phyloP scores from a whole-genome alignment of 1,284 basidiomycete species.

The Xerocomus minutiporus region DNA sequence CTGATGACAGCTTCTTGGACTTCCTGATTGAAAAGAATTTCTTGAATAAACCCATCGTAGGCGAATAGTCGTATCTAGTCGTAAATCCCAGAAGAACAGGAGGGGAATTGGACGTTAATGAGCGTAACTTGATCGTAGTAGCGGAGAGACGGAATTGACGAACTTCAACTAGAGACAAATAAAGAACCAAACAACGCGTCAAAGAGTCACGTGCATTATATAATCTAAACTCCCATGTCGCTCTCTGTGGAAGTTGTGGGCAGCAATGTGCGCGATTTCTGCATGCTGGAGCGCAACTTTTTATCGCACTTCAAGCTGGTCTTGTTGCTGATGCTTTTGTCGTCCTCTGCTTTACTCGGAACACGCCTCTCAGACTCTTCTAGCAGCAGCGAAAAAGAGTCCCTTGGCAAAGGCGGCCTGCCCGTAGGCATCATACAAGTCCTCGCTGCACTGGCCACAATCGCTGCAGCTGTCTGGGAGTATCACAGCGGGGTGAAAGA shows the following conservation, averaged over 20 bases:
- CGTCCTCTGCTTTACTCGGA: constrained; percentile 58
- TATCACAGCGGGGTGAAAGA: constrained; percentile 56
- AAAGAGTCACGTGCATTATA: constrained; percentile 16
- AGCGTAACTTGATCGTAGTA: constrained; percentile 22
- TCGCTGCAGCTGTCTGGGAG: constrained; percentile 58
- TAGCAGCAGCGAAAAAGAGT: neutral
- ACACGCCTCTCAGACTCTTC: constrained; percentile 48
- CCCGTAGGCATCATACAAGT: constrained; percentile 41
- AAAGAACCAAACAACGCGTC: constrained; percentile 35
- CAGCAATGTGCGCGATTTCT: constrained; percentile 61
- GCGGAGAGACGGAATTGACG: constrained; percentile 1
- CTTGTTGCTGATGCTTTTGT: constrained; percentile 57
- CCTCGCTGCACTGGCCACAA: constrained; percentile 48
- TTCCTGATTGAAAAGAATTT: constrained; percentile 68
- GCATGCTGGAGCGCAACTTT: constrained; percentile 71
- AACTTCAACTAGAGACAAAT: constrained; percentile 46
- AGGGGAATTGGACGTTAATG: constrained; percentile 23
- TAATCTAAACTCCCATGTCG: constrained; percentile 1
- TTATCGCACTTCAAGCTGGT: constrained; percentile 63
- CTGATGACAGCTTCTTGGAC: constrained; percentile 40
- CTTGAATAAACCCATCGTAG: constrained; percentile 63
- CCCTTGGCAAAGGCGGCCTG: constrained; percentile 16
- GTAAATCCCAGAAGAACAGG: constrained; percentile 15
- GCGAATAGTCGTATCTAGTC: constrained; percentile 25
- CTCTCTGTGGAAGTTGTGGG: constrained; percentile 34